Base-by-base conservation (phyloP, 1,284 basidiomycete genomes). In the Leccinum griseonigrum region DNA sequence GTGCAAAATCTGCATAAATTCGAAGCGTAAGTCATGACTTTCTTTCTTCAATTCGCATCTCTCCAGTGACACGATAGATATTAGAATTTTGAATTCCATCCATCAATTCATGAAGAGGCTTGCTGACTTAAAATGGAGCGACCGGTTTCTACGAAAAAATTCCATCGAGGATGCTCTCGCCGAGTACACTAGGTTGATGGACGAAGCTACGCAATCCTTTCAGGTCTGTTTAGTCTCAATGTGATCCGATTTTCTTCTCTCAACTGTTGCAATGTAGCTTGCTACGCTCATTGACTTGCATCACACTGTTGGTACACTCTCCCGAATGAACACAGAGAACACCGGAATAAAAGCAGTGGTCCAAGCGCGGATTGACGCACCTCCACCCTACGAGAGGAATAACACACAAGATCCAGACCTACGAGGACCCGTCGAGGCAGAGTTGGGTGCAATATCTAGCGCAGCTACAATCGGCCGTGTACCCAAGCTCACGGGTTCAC, bases 251-350 rank as follows among this genome's bases (percentile, higher is more conserved):
- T 2, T 40, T 36, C 22, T 32, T 32, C 31, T 54, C 8, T 26
- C 58, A 9, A 61, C 40, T 18, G 5, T 57, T 11, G 22, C 2
- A 5, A 38, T 18, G 8, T 32, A 83, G 83, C 74, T 82, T 11
- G 76, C 81, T 3, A 80, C 81, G 1, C 75, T 84, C 8, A 79
- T 84, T 54, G 78, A 82, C 58, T 78, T 84, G n/a, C 82, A 84
- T 63, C 76, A 79, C 60, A 73, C 77, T 13, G 68, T 83, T 31
- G 71, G 61, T 8, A 61, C 60, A 38, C 43, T 74, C 32, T 66
- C 68, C 11, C 60, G 40, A 31, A 54, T 22, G 51, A 60, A 53
- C 4, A 60, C 53, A 2, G 50, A 54, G 1, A 50, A 28, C 14
- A 22, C 22, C 7, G 51, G 38, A 16, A 58, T 36, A 3, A 57